A percentile compares a stretch with the other conserved stretches of the same genome.
Evolutionary conservation across 73 alveolate species (phyloP).

Genomic region (Tetrahymena borealis): DNA sequence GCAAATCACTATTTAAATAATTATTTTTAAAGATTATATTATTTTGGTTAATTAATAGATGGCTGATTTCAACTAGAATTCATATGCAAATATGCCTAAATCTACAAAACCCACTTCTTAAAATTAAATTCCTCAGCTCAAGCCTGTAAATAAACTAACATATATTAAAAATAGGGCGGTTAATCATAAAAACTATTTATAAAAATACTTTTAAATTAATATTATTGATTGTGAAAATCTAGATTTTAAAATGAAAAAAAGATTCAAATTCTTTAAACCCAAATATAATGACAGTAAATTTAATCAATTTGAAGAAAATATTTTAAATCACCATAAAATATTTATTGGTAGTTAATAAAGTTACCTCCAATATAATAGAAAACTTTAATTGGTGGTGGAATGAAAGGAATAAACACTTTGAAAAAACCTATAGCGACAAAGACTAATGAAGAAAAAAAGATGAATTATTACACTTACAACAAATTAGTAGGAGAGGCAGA

Average conservation of each 20-base stretch:
- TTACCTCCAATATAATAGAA: not conserved
- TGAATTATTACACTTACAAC: not conserved
- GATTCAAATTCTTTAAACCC: not conserved
- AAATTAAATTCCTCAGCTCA: not conserved
- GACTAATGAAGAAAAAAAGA: not conserved
- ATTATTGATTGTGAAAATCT: not conserved
- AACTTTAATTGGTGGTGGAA: not conserved
- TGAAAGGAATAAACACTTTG: not conserved
- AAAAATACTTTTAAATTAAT: no score
- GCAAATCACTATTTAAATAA: not conserved
- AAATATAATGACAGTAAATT: not conserved
- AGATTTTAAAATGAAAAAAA: not conserved
- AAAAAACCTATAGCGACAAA: not conserved
- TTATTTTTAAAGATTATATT: not conserved
- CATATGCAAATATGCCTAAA: not conserved
- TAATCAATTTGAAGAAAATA: not conserved
- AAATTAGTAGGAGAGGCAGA: slow-evolving; percentile 16
- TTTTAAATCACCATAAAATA: not conserved
- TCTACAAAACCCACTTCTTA: not conserved
- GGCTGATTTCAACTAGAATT: not conserved
- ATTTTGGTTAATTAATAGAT: not conserved
- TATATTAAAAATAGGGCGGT: not conserved
- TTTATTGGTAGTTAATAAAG: not conserved
- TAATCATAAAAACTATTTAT: not conserved
- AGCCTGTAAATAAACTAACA: not conserved